Conservation (phyloP, 345 rosid species). For the Pugionium cornutum region DNA sequence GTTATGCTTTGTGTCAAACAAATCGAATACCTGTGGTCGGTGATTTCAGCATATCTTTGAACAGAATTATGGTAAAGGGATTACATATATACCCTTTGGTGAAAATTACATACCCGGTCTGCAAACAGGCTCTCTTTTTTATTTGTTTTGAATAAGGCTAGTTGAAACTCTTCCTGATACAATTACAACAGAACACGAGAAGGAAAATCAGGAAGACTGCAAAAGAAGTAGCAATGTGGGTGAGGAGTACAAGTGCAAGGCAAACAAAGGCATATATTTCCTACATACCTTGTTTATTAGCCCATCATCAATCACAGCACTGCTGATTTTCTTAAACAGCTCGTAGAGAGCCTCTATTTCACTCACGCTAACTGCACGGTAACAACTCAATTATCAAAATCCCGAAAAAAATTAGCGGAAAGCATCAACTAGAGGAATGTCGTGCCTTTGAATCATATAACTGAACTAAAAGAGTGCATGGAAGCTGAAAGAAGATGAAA, state of each 20-base stretch:
- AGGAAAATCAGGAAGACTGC: constrained; percentile 5
- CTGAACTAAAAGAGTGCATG: constrained; percentile 8
- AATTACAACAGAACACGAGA: neutral
- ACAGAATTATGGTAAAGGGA: neutral
- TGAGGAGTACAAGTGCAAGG: neutral
- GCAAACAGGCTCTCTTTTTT: constrained; percentile 77
- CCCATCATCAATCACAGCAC: constrained; percentile 93
- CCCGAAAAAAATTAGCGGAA: neutral
- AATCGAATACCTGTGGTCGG: constrained; percentile 74
- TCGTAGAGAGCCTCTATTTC: constrained; percentile 93
- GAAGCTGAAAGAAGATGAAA: constrained; percentile 26
- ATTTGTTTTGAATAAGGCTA: constrained; percentile 67
- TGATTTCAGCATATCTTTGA: constrained; percentile 2
- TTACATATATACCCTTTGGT: neutral
- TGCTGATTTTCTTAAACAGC: constrained; percentile 94
- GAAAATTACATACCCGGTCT: constrained; percentile 48
- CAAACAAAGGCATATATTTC: neutral
- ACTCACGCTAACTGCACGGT: constrained; percentile 78
- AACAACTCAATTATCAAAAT: constrained; percentile 13
- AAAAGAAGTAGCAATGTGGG: constrained; percentile 14
- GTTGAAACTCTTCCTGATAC: constrained; percentile 67
- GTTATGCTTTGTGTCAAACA: constrained; percentile 84
- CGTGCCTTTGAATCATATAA: constrained; percentile 16
- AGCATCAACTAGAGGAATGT: constrained; percentile 22
- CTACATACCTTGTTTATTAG: constrained; percentile 79